Evolutionary conservation across 2,329 filamentous ascomycete species (phyloP).

Genomic region (Pseudogymnoascus sp.): DNA sequence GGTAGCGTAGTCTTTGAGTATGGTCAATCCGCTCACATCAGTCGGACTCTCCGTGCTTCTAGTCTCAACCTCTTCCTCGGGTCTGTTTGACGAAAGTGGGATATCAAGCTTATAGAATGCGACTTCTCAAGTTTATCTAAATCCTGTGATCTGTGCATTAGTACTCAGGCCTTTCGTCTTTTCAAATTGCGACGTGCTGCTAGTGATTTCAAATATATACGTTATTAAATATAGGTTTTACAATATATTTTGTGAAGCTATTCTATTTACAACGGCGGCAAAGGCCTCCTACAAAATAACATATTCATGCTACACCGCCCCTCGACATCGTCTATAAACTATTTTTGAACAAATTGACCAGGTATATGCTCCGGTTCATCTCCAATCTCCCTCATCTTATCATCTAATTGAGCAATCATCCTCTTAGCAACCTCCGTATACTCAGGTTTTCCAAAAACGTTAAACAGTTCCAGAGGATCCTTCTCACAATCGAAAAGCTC

Average conservation of each 20-base stretch:
- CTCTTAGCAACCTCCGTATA: conserved; percentile 31
- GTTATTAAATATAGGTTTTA: not conserved
- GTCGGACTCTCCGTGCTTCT: not conserved
- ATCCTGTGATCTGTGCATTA: not conserved
- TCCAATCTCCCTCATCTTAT: conserved; percentile 44
- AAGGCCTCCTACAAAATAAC: not conserved
- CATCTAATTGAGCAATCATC: conserved; percentile 36
- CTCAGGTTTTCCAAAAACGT: conserved; percentile 32
- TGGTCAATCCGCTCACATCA: not conserved
- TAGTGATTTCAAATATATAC: not conserved
- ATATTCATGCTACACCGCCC: not conserved
- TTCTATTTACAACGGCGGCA: not conserved
- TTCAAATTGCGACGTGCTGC: not conserved
- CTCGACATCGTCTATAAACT: not conserved
- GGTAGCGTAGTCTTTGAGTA: not conserved
- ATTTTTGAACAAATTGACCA: not conserved
- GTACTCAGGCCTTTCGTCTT: too few species aligned
- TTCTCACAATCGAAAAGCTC: conserved; percentile 44
- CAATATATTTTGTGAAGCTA: not conserved
- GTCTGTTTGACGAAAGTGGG: not conserved
- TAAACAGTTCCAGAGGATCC: conserved; percentile 42
- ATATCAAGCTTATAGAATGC: not conserved
- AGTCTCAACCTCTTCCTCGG: too few species aligned
- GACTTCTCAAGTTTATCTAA: not conserved
- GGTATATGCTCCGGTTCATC: conserved; percentile 33